Evolutionary conservation across 768 basidiomycete species (phyloP).

Genomic region (Ramaria rubella): DNA sequence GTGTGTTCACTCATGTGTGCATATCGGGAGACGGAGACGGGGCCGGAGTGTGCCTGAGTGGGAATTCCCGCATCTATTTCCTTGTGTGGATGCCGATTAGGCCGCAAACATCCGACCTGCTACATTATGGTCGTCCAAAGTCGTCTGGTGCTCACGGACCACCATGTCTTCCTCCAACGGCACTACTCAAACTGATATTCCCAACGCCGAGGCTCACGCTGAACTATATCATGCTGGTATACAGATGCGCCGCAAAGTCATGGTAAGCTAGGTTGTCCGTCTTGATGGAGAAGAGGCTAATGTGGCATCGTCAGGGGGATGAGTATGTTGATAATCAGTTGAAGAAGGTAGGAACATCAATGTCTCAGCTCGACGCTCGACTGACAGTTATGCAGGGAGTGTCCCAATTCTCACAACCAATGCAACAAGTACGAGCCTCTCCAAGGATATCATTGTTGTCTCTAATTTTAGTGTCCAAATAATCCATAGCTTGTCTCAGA

Average conservation of each 20-base stretch:
- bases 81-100: not conserved
- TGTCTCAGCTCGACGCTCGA: not conserved
- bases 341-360: slow-evolving; percentile 1
- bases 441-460: not conserved
- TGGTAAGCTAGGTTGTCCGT: not conserved
- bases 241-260: slow-evolving; percentile 8
- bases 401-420: slow-evolving; percentile 9
- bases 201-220: slow-evolving; percentile 10
- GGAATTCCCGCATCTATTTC: not conserved
- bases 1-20: no score
- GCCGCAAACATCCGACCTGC: no score
- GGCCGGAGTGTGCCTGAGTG: no score
- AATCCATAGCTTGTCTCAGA: slow-evolving; percentile 4
- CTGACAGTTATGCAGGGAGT: slow-evolving; percentile 1
- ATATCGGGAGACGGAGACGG: no score
- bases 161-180: slow-evolving; percentile 4
- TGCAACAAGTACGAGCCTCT: slow-evolving; percentile 7
- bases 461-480: not conserved
- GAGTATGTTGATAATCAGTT: slow-evolving; percentile 11
- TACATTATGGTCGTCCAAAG: no score
- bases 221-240: slow-evolving; percentile 10
- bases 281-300: not conserved
- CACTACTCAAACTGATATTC: slow-evolving; percentile 5
- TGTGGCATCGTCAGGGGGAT: not conserved
- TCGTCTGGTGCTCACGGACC: not conserved